Evolutionary conservation across 305 asterid species (phyloP).

Genomic region (Rubia balearica): DNA sequence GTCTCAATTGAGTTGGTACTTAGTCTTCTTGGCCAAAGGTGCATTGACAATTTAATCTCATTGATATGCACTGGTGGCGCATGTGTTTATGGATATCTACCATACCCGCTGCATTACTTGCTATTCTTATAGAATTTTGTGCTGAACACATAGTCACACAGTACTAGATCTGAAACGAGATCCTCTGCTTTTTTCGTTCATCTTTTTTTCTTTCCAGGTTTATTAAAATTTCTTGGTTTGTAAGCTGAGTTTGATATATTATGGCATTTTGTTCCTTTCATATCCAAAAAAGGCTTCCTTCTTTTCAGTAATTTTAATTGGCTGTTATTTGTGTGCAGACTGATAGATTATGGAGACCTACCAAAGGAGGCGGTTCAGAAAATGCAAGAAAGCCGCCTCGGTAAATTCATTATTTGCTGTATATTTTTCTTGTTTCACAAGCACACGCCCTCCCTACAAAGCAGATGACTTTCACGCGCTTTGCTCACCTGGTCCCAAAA

Average conservation of each 20-base stretch:
- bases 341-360: constrained; percentile 53
- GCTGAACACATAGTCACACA: constrained; percentile 33
- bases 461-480: constrained; percentile 14
- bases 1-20: not conserved
- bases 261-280: not conserved
- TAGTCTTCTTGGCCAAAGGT: not conserved
- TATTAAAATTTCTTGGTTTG: not conserved
- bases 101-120: constrained; percentile 76
- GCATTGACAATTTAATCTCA: not conserved
- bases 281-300: too few relatives aligned
- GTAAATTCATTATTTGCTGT: constrained; percentile 27
- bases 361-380: constrained; percentile 53
- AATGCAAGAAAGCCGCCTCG: constrained; percentile 25
- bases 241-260: not conserved
- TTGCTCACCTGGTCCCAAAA: not conserved
- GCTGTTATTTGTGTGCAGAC: not conserved
- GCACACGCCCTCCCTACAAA: constrained; percentile 13
- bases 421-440: constrained; percentile 15
- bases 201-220: not conserved
- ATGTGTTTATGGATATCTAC: constrained; percentile 86
- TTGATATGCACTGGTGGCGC: constrained; percentile 62
- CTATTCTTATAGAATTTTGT: constrained; percentile 63
- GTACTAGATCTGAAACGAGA: constrained; percentile 22
- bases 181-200: not conserved
- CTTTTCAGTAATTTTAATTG: too few relatives aligned